phyloP scores from a whole-genome alignment of 176 grass and related monocot genomes.

The Oryza brachyantha region DNA sequence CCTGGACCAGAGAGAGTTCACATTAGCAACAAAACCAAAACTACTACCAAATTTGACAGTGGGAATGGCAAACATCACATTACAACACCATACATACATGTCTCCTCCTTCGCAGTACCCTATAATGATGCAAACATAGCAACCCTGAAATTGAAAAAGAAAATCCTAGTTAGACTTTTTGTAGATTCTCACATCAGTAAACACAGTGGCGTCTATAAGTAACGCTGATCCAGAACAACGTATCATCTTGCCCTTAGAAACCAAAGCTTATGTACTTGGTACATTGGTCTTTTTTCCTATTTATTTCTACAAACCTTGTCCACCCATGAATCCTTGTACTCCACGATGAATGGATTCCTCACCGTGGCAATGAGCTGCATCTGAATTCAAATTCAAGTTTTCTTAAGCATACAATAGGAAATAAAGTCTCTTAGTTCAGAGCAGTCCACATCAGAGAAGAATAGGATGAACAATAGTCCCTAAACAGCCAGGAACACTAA shows the following conservation, averaged over 20 bases:
- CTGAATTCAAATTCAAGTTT: constrained; percentile 26
- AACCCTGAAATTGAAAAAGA: constrained; percentile 57
- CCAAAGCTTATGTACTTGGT: not conserved
- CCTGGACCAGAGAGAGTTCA: constrained; percentile 33
- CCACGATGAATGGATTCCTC: constrained; percentile 87
- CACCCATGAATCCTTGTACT: constrained; percentile 95
- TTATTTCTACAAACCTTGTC: constrained; percentile 59
- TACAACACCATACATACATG: constrained; percentile 64
- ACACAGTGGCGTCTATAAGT: not conserved
- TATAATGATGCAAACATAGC: constrained; percentile 83
- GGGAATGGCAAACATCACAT: not conserved
- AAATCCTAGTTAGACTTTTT: not conserved
- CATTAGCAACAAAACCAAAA: not conserved
- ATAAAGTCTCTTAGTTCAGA: not conserved
- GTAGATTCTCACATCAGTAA: not conserved
- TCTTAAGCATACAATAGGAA: not conserved
- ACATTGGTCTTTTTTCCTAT: not conserved
- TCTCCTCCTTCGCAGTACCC: constrained; percentile 89
- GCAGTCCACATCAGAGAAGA: constrained; percentile 3
- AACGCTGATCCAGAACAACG: not conserved
- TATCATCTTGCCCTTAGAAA: not conserved
- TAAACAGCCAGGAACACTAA: constrained; percentile 23
- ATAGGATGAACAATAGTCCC: not conserved
- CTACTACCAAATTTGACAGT: not conserved
- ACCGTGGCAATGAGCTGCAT: constrained; percentile 90